Base-by-base conservation (phyloP, 257 asterid species). In the Rauvolfia tetraphylla region DNA sequence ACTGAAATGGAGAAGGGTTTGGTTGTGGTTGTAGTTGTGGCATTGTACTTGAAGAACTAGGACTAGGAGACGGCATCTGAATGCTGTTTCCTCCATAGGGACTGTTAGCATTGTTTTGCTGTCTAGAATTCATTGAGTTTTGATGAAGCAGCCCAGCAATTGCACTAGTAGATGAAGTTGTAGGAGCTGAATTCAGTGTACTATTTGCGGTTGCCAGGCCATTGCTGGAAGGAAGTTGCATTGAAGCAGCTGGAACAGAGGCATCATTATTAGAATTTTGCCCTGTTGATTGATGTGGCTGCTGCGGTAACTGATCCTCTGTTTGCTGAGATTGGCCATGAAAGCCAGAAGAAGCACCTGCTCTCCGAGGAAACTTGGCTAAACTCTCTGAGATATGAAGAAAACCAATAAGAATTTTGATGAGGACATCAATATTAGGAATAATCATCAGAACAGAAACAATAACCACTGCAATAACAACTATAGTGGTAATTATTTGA, bases 341-440 rank as follows among this genome's bases (percentile, higher is more conserved):
- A 82, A 86, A 85, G 66, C 87, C 83, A 31, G 89, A 73, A n/a
- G 97, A 85, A 39, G 92, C 79, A 76, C 83, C 85, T 61, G 91
- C 80, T 57, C 86, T 83, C 79, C 98, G 87, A 76, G 98, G 99
- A 82, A 88, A 93, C 87, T 93, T 95, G 67, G 93, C 82, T 88
- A 95, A 86, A 81, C 99, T 95, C 85, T 93, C 99, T 95, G 92
- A 7, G 70, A 74, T 86, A 76, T 75, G 44, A 78, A 18, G 38
- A 14, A 3, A 3, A 8, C n/a, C 23, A 65, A 67, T 8, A 18
- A 20, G 38, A 36, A 20, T 36, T 8, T 38, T 38, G 51, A 67
- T 22, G 49, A 38, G 6, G 29, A 29, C 4, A 8, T 34, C 25
- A 62, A 65, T 36, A 66, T 13, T 20, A 34, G 11, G 46, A 65